Evolutionary conservation across 805 yeast species (phyloP).

Genomic region (Torulaspora maleeae): DNA sequence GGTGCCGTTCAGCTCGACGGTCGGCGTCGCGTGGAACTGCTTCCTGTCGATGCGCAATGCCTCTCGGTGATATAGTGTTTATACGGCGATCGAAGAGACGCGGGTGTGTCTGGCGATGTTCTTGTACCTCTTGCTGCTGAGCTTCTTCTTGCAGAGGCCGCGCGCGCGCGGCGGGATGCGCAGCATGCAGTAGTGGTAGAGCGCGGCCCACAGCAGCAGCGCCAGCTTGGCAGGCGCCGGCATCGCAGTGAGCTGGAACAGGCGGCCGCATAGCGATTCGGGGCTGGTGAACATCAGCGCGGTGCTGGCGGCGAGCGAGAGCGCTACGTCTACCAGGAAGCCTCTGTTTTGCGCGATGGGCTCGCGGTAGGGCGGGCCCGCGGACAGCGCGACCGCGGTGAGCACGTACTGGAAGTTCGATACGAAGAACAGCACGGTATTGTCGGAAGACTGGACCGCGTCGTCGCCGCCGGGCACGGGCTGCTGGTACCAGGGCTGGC

Average conservation of each 20-base stretch:
- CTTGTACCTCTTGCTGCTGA: constrained; percentile 40
- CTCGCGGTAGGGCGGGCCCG: constrained; percentile 90
- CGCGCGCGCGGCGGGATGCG: constrained; percentile 36
- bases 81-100: constrained; percentile 7
- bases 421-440: constrained; percentile 74
- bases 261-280: constrained; percentile 51
- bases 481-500: constrained; percentile 66
- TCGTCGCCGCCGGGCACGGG: constrained; percentile 82
- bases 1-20: constrained; percentile 82
- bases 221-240: constrained; percentile 46
- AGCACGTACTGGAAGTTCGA: constrained; percentile 87
- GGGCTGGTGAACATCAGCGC: constrained; percentile 52
- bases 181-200: constrained; percentile 44
- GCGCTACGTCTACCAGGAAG: constrained; percentile 57
- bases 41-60: constrained; percentile 80
- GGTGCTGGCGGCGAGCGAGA: constrained; percentile 48
- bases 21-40: constrained; percentile 93
- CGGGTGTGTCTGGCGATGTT: constrained; percentile 21
- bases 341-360: constrained; percentile 64
- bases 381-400: constrained; percentile 76
- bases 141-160: constrained; percentile 34
- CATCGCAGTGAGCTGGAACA: constrained; percentile 72
- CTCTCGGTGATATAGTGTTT: constrained; percentile 19
- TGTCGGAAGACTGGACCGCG: constrained; percentile 81
- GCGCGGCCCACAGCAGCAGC: constrained; percentile 43